A percentile compares a stretch with the other conserved stretches of the same genome.
These are phyloP conservation scores for Choiromyces venosus DNA, from an alignment of 495 filamentous ascomycete genomes.

Conservation along the genomic window DNA sequence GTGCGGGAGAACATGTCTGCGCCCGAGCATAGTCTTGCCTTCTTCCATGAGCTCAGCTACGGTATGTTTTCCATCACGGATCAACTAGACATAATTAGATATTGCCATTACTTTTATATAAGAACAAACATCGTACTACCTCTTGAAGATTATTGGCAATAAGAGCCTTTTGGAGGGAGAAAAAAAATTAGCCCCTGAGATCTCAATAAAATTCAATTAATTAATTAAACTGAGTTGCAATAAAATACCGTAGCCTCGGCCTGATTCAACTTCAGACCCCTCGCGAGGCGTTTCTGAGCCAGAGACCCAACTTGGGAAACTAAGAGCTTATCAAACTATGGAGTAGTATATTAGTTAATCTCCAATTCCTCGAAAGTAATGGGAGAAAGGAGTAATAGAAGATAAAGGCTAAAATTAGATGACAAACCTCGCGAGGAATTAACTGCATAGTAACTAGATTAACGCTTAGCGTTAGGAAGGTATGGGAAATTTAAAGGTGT, in stretches of 20 bases:
- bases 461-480: neutral
- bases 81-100: conserved; percentile 52
- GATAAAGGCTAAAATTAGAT: neutral
- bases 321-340: conserved; percentile 88
- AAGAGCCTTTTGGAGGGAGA: conserved; percentile 58
- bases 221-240: neutral
- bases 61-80: conserved; percentile 90
- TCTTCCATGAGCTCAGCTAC: conserved; percentile 91
- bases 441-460: conserved; percentile 21
- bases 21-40: conserved; percentile 86
- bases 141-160: conserved; percentile 90
- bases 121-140: conserved; percentile 43
- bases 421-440: conserved; percentile 29
- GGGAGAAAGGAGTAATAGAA: neutral
- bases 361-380: neutral
- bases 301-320: conserved; percentile 85
- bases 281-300: conserved; percentile 81
- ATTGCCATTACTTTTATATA: neutral
- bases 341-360: neutral
- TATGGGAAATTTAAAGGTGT: neutral
- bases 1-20: conserved; percentile 82
- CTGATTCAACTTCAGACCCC: conserved; percentile 87
- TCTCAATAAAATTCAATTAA: conserved; percentile 8
- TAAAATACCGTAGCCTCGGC: conserved; percentile 75
- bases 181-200: neutral